phyloP scores from a whole-genome alignment of 768 basidiomycete genomes.

The Suillus paluster region DNA sequence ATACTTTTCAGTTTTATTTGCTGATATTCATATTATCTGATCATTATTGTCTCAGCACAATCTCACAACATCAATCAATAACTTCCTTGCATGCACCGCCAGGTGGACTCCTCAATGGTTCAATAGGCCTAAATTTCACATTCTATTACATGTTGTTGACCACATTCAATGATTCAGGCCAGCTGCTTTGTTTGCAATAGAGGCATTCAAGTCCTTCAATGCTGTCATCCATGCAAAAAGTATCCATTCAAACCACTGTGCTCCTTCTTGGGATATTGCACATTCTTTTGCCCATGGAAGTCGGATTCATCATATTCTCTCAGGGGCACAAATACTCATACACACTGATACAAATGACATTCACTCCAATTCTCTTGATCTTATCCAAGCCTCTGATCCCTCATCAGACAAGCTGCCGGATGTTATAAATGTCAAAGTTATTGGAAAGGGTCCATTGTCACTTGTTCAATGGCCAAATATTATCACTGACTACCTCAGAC shows the following conservation, averaged over 20 bases:
- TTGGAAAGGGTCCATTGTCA: background rate
- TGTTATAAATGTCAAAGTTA: background rate
- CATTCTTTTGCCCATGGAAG: constrained; percentile 28
- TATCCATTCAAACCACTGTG: constrained; percentile 40
- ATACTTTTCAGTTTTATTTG: constrained; percentile 12
- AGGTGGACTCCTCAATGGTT: constrained; percentile 38
- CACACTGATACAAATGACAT: background rate
- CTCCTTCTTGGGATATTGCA: constrained; percentile 38
- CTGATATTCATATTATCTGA: constrained; percentile 8
- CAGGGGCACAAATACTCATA: constrained; percentile 17
- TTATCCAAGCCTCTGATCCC: too few relatives aligned
- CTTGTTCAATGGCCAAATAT: constrained; percentile 4
- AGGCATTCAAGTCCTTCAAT: constrained; percentile 48
- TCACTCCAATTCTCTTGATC: background rate
- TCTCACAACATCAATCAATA: constrained; percentile 35
- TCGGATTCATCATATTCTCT: constrained; percentile 29
- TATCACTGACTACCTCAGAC: constrained; percentile 1
- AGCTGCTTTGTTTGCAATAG: constrained; percentile 47
- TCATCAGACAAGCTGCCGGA: background rate
- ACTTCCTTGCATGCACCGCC: constrained; percentile 39
- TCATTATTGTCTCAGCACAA: constrained; percentile 16
- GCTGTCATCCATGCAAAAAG: constrained; percentile 36
- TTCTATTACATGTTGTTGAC: constrained; percentile 40
- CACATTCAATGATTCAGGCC: constrained; percentile 47
- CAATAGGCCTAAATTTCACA: constrained; percentile 50